Evolutionary conservation across 768 basidiomycete species (phyloP).

Genomic region (Russula ochroleuca): DNA sequence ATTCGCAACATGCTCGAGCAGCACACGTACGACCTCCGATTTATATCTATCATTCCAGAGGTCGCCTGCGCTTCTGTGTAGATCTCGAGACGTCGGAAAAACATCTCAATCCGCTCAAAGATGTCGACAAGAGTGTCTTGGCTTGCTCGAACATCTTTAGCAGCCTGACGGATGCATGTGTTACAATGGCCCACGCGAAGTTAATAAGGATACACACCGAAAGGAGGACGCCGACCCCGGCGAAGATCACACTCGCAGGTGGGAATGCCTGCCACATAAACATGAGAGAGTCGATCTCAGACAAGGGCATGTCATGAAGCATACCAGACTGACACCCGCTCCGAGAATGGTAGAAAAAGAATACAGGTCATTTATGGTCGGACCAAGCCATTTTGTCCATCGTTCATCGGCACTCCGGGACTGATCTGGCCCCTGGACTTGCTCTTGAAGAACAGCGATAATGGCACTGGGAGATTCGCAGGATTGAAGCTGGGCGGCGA

Average conservation of each 20-base stretch:
- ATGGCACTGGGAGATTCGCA: not conserved
- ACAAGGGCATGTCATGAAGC: not conserved
- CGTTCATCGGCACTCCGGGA: not conserved
- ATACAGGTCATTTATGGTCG: not conserved
- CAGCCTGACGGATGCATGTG: not conserved
- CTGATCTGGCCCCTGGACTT: not conserved
- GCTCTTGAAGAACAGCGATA: not conserved
- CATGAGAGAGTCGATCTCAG: not conserved
- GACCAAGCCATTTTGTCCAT: not conserved
- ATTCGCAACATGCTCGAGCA: too few species aligned
- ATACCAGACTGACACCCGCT: not conserved
- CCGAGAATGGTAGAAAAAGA: not conserved
- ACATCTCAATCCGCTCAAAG: not conserved
- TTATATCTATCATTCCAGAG: not conserved
- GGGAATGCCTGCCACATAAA: not conserved
- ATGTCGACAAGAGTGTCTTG: not conserved
- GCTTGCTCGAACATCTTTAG: not conserved
- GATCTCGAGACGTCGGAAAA: not conserved
- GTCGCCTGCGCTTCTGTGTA: not conserved
- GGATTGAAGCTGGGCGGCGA: not conserved
- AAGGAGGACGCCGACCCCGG: not conserved
- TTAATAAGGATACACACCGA: not conserved
- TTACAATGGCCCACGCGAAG: not conserved
- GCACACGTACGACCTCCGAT: too few species aligned
- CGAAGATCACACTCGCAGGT: not conserved